Percentiles rank a stretch among this genome's conserved stretches.
phyloP scores from a whole-genome alignment of 2,329 filamentous ascomycete species.

The Epichloe coenophiala region DNA sequence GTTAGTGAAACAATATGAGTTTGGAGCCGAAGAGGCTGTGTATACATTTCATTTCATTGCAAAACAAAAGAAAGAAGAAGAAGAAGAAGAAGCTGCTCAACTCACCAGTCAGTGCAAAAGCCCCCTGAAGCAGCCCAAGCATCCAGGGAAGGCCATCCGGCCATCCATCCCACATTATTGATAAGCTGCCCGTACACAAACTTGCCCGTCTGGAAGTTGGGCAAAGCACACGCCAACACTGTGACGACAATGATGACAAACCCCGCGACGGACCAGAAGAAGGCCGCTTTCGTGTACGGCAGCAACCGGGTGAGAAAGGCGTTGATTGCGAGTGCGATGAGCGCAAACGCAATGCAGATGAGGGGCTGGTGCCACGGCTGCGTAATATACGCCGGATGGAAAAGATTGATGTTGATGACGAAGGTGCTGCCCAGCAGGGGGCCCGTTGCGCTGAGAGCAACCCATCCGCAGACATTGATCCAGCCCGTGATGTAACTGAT shows the following conservation, averaged over 20 bases:
- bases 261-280: slow-evolving; percentile 57
- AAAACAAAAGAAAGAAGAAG: background rate
- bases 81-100: background rate
- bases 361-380: slow-evolving; percentile 61
- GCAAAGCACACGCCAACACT: slow-evolving; percentile 50
- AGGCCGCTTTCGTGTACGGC: slow-evolving; percentile 50
- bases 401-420: slow-evolving; percentile 48
- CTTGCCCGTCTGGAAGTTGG: slow-evolving; percentile 46
- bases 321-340: slow-evolving; percentile 50
- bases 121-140: slow-evolving; percentile 37
- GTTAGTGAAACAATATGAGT: background rate
- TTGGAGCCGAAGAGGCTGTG: too few species aligned
- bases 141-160: slow-evolving; percentile 51
- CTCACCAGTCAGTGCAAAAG: slow-evolving; percentile 29
- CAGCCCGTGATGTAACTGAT: slow-evolving; percentile 61
- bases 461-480: slow-evolving; percentile 62
- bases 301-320: slow-evolving; percentile 44
- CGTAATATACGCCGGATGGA: slow-evolving; percentile 41
- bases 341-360: slow-evolving; percentile 53
- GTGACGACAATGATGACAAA: slow-evolving; percentile 60
- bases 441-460: slow-evolving; percentile 53
- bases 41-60: too few species aligned
- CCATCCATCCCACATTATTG: slow-evolving; percentile 57
- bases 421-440: slow-evolving; percentile 52
- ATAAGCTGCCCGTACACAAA: slow-evolving; percentile 57